These are phyloP conservation scores for Ochetophila trinervis DNA, from an alignment of 306 rosid genomes.

Conservation along the genomic window DNA sequence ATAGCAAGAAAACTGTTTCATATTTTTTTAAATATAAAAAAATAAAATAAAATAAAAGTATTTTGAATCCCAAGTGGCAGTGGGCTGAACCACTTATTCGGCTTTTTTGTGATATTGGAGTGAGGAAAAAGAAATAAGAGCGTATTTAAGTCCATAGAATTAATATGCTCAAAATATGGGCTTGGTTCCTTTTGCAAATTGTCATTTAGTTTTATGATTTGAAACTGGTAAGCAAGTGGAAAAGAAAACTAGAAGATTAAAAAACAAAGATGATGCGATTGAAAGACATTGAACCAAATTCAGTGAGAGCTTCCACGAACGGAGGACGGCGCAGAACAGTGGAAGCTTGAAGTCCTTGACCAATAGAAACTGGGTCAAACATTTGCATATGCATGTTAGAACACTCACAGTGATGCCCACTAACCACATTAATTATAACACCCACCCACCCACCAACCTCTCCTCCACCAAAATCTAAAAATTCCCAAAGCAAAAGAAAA, in stretches of 20 bases:
- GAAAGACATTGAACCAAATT: too few species aligned
- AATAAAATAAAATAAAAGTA: too few species aligned
- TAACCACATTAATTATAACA: neutral
- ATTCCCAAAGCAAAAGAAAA: too few species aligned
- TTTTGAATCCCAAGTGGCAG: too few species aligned
- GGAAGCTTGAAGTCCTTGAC: neutral
- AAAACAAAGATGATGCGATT: neutral
- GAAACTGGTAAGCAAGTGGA: neutral
- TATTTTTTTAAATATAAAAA: too few species aligned
- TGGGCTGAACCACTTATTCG: too few species aligned
- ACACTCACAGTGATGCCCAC: neutral
- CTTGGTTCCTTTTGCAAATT: slow-evolving; percentile 11
- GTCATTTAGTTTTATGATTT: neutral
- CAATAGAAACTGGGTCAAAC: neutral
- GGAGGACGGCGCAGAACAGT: too few species aligned
- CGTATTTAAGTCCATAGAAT: neutral
- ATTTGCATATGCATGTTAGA: neutral
- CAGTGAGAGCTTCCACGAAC: too few species aligned
- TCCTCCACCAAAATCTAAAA: neutral
- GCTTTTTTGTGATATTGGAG: too few species aligned
- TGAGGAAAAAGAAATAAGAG: too few species aligned
- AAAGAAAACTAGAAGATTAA: neutral
- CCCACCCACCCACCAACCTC: slow-evolving; percentile 13
- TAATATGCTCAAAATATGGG: slow-evolving; percentile 13
- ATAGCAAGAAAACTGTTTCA: too few species aligned